These are phyloP conservation scores for Tetrapisispora fleetii DNA, from an alignment of 805 yeast genomes.

Conservation along the genomic window DNA sequence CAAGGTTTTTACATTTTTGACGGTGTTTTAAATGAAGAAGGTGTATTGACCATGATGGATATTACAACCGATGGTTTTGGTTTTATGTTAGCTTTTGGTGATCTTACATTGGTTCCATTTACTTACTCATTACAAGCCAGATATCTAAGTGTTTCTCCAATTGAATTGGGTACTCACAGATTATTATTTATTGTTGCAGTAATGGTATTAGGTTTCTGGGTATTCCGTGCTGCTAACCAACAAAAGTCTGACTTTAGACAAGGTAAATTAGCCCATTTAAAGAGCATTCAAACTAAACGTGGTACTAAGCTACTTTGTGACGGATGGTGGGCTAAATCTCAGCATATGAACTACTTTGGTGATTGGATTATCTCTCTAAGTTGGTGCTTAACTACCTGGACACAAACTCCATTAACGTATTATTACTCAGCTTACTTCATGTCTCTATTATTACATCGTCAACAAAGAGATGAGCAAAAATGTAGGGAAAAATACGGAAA, in stretches of 20 bases:
- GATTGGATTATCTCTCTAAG: slow-evolving; percentile 88
- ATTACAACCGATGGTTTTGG: slow-evolving; percentile 96
- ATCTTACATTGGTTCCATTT: slow-evolving; percentile 85
- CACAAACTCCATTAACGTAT: slow-evolving; percentile 71
- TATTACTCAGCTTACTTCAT: slow-evolving; percentile 82
- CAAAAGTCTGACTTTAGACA: slow-evolving; percentile 78
- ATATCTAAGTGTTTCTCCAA: slow-evolving; percentile 56
- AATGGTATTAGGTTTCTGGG: slow-evolving; percentile 58
- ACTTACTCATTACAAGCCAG: slow-evolving; percentile 81
- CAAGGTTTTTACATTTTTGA: slow-evolving; percentile 83
- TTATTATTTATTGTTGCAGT: slow-evolving; percentile 34
- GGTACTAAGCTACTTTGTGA: slow-evolving; percentile 76
- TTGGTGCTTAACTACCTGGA: slow-evolving; percentile 89
- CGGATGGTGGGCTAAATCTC: slow-evolving; percentile 94
- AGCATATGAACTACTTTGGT: slow-evolving; percentile 91
- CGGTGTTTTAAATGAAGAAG: slow-evolving; percentile 86
- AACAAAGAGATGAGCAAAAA: slow-evolving; percentile 82
- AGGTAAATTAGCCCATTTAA: slow-evolving; percentile 61
- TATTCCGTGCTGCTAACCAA: slow-evolving; percentile 75
- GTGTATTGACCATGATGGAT: slow-evolving; percentile 89
- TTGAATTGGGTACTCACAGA: slow-evolving; percentile 26
- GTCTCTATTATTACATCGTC: slow-evolving; percentile 75
- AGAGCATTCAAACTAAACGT: slow-evolving; percentile 58
- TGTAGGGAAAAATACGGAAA: slow-evolving; percentile 80
- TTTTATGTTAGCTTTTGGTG: slow-evolving; percentile 92